Evolutionary conservation across 306 rosid species (phyloP).

Genomic region (Castanopsis chinensis): DNA sequence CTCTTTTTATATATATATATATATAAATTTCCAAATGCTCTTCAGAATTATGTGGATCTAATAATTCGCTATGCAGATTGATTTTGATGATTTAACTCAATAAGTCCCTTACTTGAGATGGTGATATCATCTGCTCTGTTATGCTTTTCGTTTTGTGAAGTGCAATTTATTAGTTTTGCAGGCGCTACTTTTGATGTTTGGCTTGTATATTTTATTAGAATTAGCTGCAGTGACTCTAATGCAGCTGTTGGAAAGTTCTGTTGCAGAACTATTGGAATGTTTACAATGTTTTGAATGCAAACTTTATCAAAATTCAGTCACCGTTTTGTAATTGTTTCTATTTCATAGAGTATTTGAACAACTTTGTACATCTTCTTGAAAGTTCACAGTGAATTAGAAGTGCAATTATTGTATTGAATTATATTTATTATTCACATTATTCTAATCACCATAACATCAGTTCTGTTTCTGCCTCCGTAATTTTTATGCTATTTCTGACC

Average conservation of each 20-base stretch:
- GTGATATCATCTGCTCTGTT: not conserved
- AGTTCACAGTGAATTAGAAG: not conserved
- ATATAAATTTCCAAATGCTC: too few relatives aligned
- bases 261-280: not conserved
- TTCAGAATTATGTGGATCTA: too few relatives aligned
- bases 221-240: not conserved
- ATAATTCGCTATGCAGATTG: not conserved
- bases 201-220: not conserved
- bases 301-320: not conserved
- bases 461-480: not conserved
- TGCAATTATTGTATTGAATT: not conserved
- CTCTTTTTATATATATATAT: too few relatives aligned
- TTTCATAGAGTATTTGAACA: not conserved
- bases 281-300: not conserved
- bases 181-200: not conserved
- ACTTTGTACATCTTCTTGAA: not conserved
- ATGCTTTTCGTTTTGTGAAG: not conserved
- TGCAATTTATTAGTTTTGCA: not conserved
- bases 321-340: not conserved
- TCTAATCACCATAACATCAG: not conserved
- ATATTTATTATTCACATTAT: not conserved
- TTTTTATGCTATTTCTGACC: not conserved
- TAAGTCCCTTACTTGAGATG: not conserved
- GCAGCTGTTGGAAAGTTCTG: not conserved
- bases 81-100: not conserved